Conservation (phyloP, 177 flowering plant species). For the Vitis hybrid region DNA sequence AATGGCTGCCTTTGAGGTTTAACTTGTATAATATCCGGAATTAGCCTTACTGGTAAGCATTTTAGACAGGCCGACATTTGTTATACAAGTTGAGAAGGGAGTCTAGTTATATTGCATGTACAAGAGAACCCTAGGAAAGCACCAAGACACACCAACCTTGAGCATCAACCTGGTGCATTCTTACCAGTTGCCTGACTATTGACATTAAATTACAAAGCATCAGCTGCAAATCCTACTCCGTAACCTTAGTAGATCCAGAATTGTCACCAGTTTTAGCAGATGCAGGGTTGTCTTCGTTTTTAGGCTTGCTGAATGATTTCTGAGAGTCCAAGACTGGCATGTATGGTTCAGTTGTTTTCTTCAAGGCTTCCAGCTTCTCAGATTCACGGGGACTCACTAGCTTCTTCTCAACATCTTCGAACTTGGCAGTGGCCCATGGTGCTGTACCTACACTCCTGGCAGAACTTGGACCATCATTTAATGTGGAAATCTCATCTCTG, state of each 20-base stretch:
- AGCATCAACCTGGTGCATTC: too few species aligned
- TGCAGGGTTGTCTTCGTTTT: constrained; percentile 22
- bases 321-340: constrained; percentile 58
- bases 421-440: constrained; percentile 80
- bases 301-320: constrained; percentile 38
- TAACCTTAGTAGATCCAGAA: constrained; percentile 8
- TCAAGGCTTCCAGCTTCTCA: constrained; percentile 37
- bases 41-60: too few species aligned
- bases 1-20: too few species aligned
- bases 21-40: too few species aligned
- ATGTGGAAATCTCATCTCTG: constrained; percentile 66
- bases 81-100: too few species aligned
- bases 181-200: too few species aligned
- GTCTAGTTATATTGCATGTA: too few species aligned
- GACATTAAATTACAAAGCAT: too few species aligned
- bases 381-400: constrained; percentile 62
- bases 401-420: constrained; percentile 67
- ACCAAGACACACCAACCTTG: too few species aligned
- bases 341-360: constrained; percentile 47
- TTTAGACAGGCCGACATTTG: too few species aligned
- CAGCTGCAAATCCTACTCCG: not conserved
- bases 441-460: constrained; percentile 46
- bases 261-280: not conserved
- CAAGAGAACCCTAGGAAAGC: too few species aligned
- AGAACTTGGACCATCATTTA: constrained; percentile 51